Conservation (phyloP, 805 yeast genomes). For the Nakazawaea wyomingensis region DNA sequence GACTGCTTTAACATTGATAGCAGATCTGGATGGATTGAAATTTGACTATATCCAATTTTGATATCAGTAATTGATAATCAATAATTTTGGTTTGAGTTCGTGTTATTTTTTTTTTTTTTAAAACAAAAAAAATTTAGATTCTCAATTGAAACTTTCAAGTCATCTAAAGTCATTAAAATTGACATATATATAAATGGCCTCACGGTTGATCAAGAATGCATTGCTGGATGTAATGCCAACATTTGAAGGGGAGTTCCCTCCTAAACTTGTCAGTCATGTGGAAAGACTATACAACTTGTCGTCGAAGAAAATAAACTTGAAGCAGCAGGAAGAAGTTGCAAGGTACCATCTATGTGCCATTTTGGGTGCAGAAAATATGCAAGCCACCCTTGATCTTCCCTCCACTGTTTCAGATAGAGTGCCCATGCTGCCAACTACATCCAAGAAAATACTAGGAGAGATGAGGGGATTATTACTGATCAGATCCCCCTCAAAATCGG, state of each 20-base stretch:
- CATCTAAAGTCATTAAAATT: no score
- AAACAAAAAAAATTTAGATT: neutral
- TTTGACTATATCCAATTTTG: no score
- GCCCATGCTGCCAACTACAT: slow-evolving; percentile 36
- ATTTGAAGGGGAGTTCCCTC: slow-evolving; percentile 35
- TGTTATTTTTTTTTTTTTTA: neutral
- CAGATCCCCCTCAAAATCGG: slow-evolving; percentile 17
- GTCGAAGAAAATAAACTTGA: slow-evolving; percentile 44
- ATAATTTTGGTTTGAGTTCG: no score
- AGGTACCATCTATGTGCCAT: slow-evolving; percentile 65
- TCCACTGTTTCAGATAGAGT: slow-evolving; percentile 45
- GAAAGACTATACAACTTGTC: slow-evolving; percentile 46
- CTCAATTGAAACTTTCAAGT: no score
- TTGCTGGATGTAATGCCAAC: slow-evolving; percentile 49
- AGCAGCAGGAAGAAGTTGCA: slow-evolving; percentile 55
- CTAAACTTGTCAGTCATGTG: slow-evolving; percentile 32
- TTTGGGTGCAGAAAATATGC: slow-evolving; percentile 49
- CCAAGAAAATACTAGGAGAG: slow-evolving; percentile 37
- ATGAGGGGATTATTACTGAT: slow-evolving; percentile 37
- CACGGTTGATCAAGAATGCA: slow-evolving; percentile 27
- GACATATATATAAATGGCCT: slow-evolving; percentile 17
- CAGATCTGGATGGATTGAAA: no score
- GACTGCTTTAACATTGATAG: no score
- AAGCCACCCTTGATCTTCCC: slow-evolving; percentile 38
- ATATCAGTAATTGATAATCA: no score